phyloP scores from a whole-genome alignment of 2,329 filamentous ascomycete genomes.

The Amylocarpus encephaloides region DNA sequence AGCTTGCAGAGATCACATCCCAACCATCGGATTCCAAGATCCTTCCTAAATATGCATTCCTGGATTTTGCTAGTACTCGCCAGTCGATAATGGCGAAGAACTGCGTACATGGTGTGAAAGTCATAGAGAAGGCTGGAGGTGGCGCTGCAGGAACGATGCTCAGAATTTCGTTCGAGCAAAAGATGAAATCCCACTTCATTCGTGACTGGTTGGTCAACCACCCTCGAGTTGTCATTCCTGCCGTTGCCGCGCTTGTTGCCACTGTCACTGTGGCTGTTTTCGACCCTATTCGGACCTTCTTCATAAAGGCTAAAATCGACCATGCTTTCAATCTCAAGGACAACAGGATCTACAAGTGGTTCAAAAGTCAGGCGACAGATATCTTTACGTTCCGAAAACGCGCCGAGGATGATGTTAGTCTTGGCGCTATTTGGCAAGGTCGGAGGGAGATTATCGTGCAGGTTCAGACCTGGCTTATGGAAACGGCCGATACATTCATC shows the following conservation, averaged over 20 bases:
- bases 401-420: constrained; percentile 57
- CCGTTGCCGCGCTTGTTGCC: constrained; percentile 73
- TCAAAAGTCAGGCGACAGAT: constrained; percentile 65
- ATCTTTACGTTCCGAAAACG: constrained; percentile 54
- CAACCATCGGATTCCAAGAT: constrained; percentile 87
- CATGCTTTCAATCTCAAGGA: constrained; percentile 68
- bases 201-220: constrained; percentile 85
- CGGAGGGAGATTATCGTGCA: constrained; percentile 73
- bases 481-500: constrained; percentile 86
- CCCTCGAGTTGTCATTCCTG: constrained; percentile 79
- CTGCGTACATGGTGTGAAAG: constrained; percentile 78
- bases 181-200: constrained; percentile 69
- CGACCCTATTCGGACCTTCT: constrained; percentile 89
- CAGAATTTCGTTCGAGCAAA: constrained; percentile 76
- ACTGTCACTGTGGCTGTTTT: constrained; percentile 82
- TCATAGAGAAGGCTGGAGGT: constrained; percentile 63
- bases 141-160: constrained; percentile 71
- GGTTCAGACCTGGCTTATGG: constrained; percentile 78
- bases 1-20: constrained; percentile 75
- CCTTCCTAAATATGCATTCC: constrained; percentile 68
- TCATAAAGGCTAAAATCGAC: constrained; percentile 82
- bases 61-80: constrained; percentile 64
- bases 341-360: constrained; percentile 71
- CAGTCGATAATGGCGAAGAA: constrained; percentile 30
- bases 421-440: constrained; percentile 82